Evolutionary conservation across 2,329 filamentous ascomycete genomes (phyloP), one percentile per base, ranked within the genome.

Genomic region (Ophiocordyceps camponoti-floridani): DNA sequence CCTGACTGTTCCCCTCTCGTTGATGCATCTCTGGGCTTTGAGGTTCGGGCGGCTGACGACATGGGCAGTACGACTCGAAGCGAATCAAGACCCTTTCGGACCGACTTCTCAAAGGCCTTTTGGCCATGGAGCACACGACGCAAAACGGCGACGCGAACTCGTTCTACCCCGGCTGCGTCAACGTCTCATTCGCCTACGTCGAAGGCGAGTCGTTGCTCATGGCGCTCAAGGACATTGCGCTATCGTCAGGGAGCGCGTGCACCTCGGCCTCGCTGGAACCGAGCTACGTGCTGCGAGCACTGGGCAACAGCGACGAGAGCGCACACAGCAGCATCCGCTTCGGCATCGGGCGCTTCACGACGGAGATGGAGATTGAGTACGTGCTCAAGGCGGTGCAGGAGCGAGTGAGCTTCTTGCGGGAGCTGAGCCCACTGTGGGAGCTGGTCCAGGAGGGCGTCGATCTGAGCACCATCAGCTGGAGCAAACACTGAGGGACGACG

Each of bases 321-420:
- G 91, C 91, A 9, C 91, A 98, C 67, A 94, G 86, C 65, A 94
- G 87, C 68, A 98, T 98, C 54, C 78, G 91, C 46, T 98, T 98
- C 53, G 91, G 91, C 42, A 96, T 98, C 57, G 91, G 91, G 28
- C 82, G 91, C 8, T 98, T 96, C 66, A 98, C 91, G 3, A 94
- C 91, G 0, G 86, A 95, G 56, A 73, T 71, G 27, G 91, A 98
- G 69, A 94, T 98, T 49, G 89, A 98, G 61, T 98, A 98, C 57
- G 91, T 98, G 11, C 70, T 98, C 47, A 91, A 94, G 67, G 89
- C 91, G 0, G 91, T 98, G 1, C 76, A 75, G 61, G 85, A 94
- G 59, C 77, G 91, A 44, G 91, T 98, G 40, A 82, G 78, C 14
- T 96, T 96, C 71, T 69, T 98, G 56, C 78, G 91, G 54, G 91